These are phyloP conservation scores for Calonectria montana DNA, from an alignment of 2,329 filamentous ascomycete species.

Conservation along the genomic window DNA sequence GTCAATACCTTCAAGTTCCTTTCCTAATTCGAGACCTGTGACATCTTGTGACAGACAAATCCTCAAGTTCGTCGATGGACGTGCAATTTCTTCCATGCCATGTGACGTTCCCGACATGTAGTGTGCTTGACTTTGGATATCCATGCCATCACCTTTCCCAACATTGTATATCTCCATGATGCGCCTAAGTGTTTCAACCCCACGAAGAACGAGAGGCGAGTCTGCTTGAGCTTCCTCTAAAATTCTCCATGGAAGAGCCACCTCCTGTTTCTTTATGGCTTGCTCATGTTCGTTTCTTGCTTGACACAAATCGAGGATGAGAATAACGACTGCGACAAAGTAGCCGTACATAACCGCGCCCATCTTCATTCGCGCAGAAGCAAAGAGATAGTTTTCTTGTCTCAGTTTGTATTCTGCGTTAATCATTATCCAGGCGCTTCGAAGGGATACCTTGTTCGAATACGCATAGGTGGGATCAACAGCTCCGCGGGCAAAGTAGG, in stretches of 20 bases:
- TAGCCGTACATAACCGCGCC: conserved; percentile 47
- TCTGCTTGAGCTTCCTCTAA: conserved; percentile 44
- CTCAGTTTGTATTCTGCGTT: conserved; percentile 43
- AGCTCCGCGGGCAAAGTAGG: conserved; percentile 48
- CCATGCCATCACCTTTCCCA: background rate
- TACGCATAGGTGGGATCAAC: conserved; percentile 47
- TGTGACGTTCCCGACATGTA: background rate
- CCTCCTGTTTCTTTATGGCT: conserved; percentile 33
- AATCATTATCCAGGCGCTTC: conserved; percentile 46
- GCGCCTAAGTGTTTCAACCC: conserved; percentile 44
- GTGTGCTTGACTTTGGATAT: too few species aligned
- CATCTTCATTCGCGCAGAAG: conserved; percentile 41
- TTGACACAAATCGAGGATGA: conserved; percentile 48
- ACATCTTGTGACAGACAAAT: background rate
- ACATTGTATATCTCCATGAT: conserved; percentile 47
- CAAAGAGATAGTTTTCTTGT: conserved; percentile 38
- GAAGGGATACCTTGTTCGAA: conserved; percentile 46
- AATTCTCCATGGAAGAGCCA: conserved; percentile 46
- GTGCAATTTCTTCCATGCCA: background rate
- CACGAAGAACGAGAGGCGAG: conserved; percentile 41
- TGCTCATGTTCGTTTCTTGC: conserved; percentile 36
- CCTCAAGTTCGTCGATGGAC: background rate
- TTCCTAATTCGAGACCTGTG: background rate
- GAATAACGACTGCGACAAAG: conserved; percentile 48
- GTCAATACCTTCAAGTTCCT: background rate